Evolutionary conservation across 352 stramenopile species (phyloP), one percentile per base, ranked within the genome.

Genomic region (Thalassiosira sp.): DNA sequence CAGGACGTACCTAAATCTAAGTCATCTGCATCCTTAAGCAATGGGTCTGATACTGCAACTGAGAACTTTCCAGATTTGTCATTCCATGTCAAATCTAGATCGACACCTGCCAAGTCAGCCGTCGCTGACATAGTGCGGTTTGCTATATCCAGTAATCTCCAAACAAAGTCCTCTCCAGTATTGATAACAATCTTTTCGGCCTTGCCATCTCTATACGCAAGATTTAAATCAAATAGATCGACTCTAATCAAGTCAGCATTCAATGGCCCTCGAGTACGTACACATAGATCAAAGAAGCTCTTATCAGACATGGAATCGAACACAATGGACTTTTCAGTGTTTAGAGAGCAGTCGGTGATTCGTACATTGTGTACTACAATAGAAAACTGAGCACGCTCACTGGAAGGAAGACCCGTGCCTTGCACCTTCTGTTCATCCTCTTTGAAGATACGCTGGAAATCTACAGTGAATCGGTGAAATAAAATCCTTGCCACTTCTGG

Each of bases 391-490:
- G 82, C 79, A 43, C 86, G 65, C 42, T 92, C 83, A 27, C 61
- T 75, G 35, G 78, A 88, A 46, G 72, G 59, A 27, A 84, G 61
- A 53, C 62, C 59, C 42, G 66, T 56, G 22, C 45, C 58, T 33
- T 74, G 18, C 24, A 57, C 27, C 18, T 85, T 84, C 8, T 48
- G 35, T 25, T 86, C 65, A 11, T 90, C 79, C 28, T 84, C 79
- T 48, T 92, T 91, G 59, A 92, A 94, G 22, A 92, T 85, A 33
- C 86, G 59, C 46, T 94, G 86, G 58, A 86, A 92, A 66, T 94
- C 89, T 51, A 92, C 72, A 20, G 85, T 92, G 53, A 92, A 92
- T 48, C 82, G 68, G 24, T 82, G 71, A 25, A 94, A 76, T 28
- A 84, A 27, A 54, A 94, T 79, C 51, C 86, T 72, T 16, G 74